Conservation (phyloP, 1,284 basidiomycete genomes). For the Vanrija sp. region DNA sequence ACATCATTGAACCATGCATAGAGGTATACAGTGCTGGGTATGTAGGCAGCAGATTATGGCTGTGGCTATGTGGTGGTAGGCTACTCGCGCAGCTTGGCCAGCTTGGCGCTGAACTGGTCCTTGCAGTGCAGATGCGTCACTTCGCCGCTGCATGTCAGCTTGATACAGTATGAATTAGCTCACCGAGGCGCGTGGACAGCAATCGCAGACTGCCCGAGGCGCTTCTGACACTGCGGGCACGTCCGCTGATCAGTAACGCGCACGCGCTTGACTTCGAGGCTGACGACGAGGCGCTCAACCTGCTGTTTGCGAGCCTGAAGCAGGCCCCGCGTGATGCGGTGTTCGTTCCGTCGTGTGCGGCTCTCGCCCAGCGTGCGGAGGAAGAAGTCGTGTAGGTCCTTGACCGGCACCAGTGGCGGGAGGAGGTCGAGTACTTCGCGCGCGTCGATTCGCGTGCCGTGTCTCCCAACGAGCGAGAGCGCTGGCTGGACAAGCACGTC, state of each 20-base stretch:
- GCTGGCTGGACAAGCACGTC: slow-evolving; percentile 65
- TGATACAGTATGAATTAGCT: no score
- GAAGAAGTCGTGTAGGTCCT: slow-evolving; percentile 66
- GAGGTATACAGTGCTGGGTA: slow-evolving; percentile 5
- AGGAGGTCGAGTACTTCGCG: slow-evolving; percentile 76
- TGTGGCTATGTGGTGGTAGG: not conserved
- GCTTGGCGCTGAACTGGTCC: slow-evolving; percentile 62
- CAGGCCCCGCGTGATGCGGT: slow-evolving; percentile 12
- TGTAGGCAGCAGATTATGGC: slow-evolving; percentile 3
- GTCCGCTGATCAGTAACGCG: slow-evolving; percentile 86
- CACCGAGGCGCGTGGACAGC: slow-evolving; percentile 74
- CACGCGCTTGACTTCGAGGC: slow-evolving; percentile 74
- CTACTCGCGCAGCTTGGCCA: slow-evolving; percentile 26
- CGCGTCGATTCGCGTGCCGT: slow-evolving; percentile 75
- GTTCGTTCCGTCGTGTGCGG: slow-evolving; percentile 12
- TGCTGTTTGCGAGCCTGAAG: slow-evolving; percentile 56
- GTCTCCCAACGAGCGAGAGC: slow-evolving; percentile 73
- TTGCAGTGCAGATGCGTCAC: slow-evolving; percentile 93
- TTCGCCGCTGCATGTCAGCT: slow-evolving; percentile 61
- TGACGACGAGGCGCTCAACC: slow-evolving; percentile 65
- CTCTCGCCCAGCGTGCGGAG: slow-evolving; percentile 61
- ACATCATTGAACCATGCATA: slow-evolving; percentile 1
- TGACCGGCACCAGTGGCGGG: slow-evolving; percentile 76
- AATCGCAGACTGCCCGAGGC: slow-evolving; percentile 89
- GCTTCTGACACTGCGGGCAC: slow-evolving; percentile 91